These are phyloP conservation scores for Colletotrichum scovillei DNA, from an alignment of 2,329 filamentous ascomycete genomes.

Conservation along the genomic window DNA sequence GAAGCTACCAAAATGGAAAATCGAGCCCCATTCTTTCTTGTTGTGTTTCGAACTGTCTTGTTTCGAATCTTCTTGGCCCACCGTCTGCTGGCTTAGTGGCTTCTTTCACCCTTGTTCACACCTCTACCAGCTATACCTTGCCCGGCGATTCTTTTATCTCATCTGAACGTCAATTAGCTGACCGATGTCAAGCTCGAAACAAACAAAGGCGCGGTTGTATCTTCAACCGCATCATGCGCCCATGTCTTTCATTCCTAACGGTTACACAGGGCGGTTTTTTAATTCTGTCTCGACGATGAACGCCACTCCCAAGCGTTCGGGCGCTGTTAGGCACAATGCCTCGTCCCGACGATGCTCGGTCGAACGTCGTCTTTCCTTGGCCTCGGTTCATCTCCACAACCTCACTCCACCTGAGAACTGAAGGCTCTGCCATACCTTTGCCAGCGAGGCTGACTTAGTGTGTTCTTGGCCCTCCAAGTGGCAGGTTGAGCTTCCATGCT, in stretches of 20 bases:
- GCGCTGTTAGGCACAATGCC: background rate
- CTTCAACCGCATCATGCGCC: background rate
- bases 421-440: background rate
- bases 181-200: background rate
- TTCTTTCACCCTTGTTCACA: background rate
- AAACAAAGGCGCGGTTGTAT: background rate
- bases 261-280: background rate
- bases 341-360: background rate
- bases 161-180: background rate
- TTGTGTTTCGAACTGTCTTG: background rate
- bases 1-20: background rate
- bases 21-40: background rate
- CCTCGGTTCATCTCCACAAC: constrained; percentile 14
- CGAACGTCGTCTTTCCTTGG: constrained; percentile 7
- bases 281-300: background rate
- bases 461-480: background rate
- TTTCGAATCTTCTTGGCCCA: background rate
- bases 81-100: background rate
- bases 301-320: constrained; percentile 1
- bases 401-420: background rate
- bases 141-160: background rate
- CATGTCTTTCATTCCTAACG: background rate
- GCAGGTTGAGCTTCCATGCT: constrained; percentile 15
- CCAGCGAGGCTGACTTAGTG: constrained; percentile 9
- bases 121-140: background rate